These are phyloP conservation scores for Penicillium occitanis DNA, from an alignment of 2,329 filamentous ascomycete genomes.

Conservation along the genomic window DNA sequence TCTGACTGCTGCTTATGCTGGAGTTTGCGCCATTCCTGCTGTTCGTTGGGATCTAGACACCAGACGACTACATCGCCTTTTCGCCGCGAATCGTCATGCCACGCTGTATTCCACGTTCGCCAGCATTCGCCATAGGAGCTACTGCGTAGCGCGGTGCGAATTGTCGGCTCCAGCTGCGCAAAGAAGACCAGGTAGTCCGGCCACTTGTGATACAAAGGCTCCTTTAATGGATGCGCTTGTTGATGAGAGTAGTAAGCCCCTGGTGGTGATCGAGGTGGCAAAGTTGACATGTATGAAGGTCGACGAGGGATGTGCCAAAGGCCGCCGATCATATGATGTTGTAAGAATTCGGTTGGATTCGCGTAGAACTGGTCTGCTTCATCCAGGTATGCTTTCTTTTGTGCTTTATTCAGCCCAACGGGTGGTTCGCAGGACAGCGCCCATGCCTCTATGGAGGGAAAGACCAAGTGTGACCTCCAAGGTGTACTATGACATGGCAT, in stretches of 20 bases:
- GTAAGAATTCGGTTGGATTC: constrained; percentile 60
- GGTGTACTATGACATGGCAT: constrained; percentile 96
- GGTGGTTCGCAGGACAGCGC: constrained; percentile 91
- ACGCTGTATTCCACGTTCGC: constrained; percentile 61
- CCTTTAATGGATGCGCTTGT: constrained; percentile 5
- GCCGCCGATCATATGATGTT: constrained; percentile 50
- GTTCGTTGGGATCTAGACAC: constrained; percentile 47
- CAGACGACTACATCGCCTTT: constrained; percentile 64
- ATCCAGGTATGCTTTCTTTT: constrained; percentile 72
- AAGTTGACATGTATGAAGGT: constrained; percentile 33
- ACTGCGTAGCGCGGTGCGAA: constrained; percentile 45
- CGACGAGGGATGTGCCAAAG: constrained; percentile 34
- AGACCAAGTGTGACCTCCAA: constrained; percentile 84
- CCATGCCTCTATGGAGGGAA: constrained; percentile 73
- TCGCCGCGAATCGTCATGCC: constrained; percentile 62
- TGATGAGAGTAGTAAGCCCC: constrained; percentile 15
- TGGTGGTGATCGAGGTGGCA: constrained; percentile 4
- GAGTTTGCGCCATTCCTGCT: constrained; percentile 36
- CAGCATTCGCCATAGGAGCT: constrained; percentile 59
- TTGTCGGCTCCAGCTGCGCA: constrained; percentile 54
- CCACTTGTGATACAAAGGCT: constrained; percentile 38
- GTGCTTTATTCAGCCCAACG: constrained; percentile 59
- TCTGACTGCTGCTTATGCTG: constrained; percentile 28
- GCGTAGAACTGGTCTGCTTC: constrained; percentile 91
- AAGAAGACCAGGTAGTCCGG: constrained; percentile 57